Evolutionary conservation across 805 yeast genomes (phyloP), one percentile per base, ranked within the genome.

Genomic region (Pichia heedii): DNA sequence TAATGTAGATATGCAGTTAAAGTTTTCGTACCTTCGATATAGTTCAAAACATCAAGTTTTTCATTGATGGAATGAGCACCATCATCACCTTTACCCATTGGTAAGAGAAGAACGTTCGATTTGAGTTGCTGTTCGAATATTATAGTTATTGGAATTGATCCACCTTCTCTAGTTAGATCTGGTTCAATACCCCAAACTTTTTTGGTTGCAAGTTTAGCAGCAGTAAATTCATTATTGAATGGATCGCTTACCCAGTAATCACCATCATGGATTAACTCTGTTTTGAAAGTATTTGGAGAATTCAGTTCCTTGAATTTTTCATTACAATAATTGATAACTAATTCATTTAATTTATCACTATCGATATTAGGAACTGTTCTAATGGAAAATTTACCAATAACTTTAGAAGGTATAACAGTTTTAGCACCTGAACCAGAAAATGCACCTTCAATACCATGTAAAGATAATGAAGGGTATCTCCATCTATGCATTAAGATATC

Each of bases 1-100:
- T 82, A 89, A 67, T 93, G 97, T 61, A 93, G 73, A 67, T 88
- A 93, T 18, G 97, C 96, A 52, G 90, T 81, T 66, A 90, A 76
- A 13, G 96, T 84, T 73, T 93, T 93, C 59, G 84, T 79, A 52
- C 99, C 99, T 58, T 85, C 84, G 54, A 93, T 79, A 67, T 85
- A 93, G 73, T 93, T 93, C 51, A 83, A 69, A 42, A 88, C 71
- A 62, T 94, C 84, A 56, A 93, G 69, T 71, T 93, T 93, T 70
- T 93, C 99, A 62, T 93, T 93, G 57, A 93, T 88, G 20, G 96
- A 87, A 65, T 93, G 99, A 38, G 99, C 98, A 56, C 98, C 98
- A 60, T 93, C 99, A 63, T 93, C 97, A 54, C 98, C 98, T 68
- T 94, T 83, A 52, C 99, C 99, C 84, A 93, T 84, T 50, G 99